Base-by-base conservation (phyloP, 305 asterid genomes). In the Euphrasia arctica region DNA sequence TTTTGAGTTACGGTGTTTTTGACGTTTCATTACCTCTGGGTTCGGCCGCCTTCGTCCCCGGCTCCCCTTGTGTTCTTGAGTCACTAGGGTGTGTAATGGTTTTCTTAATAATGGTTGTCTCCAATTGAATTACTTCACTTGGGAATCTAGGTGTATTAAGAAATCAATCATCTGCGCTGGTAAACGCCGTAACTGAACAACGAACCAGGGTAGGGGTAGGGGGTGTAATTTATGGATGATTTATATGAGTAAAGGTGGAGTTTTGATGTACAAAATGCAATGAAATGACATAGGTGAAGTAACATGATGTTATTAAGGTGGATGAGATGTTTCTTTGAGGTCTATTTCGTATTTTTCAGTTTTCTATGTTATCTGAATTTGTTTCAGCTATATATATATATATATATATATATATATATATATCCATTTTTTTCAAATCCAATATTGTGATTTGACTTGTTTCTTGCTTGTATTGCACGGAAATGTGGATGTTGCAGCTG, bases 401-500 rank as follows among this genome's bases (percentile, higher is more conserved):
- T 18, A 18, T 18, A 18, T 18, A 18, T 18, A 18, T 18, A 18
- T 18, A 18, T 18, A 18, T 18, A 18, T 18, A 18, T 18, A 18
- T 18, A 18, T 18, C 34, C n/a, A 15, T 9, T 9, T 57, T 54
- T 22, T 67, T 60, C 5, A 1, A 2, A 39, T 48, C n/a, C 0
- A 31, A 5, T 27, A 47, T 58, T 75, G 59, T 45, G 62, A 28
- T 50, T 61, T 74, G 58, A 72, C 74, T 12, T 62, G 14, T 63
- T 70, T 66, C 71, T 78, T 64, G 54, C 52, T 72, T 65, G 32
- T 57, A 11, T 68, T 75, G 71, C 72, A 59, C 75, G 75, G 36
- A 31, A 62, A 62, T 39, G 71, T 32, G 65, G 63, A 62, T 70
- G 69, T 54, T 80, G 76, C 93, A 88, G 96, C 78, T 91, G 76